Conservation (phyloP, 1,139 yeast genomes). For the Yamadazyma atmosphaerica region DNA sequence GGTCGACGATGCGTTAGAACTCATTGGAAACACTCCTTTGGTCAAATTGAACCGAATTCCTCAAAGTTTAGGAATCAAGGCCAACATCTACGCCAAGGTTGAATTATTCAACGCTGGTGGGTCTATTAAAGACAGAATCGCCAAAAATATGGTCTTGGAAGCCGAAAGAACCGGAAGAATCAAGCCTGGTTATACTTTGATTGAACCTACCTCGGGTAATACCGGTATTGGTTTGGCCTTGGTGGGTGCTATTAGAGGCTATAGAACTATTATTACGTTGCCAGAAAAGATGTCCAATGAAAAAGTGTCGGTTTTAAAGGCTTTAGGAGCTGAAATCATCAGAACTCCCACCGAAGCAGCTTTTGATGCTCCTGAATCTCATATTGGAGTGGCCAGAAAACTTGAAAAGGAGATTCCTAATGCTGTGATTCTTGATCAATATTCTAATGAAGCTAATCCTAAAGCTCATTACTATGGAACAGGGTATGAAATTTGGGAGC, state of each 20-base stretch:
- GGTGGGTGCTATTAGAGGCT: constrained; percentile 84
- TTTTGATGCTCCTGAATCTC: constrained; percentile 91
- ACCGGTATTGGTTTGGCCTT: constrained; percentile 89
- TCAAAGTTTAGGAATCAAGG: constrained; percentile 73
- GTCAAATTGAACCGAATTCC: constrained; percentile 76
- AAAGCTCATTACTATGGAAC: constrained; percentile 84
- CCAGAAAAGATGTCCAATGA: constrained; percentile 95
- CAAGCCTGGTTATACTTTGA: constrained; percentile 82
- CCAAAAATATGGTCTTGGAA: constrained; percentile 71
- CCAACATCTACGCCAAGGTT: constrained; percentile 55
- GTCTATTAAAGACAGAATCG: constrained; percentile 67
- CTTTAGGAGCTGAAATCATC: constrained; percentile 87
- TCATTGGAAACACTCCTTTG: constrained; percentile 84
- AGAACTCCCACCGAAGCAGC: constrained; percentile 94
- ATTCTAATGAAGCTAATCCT: constrained; percentile 77
- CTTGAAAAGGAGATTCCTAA: constrained; percentile 84
- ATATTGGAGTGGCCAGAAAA: constrained; percentile 83
- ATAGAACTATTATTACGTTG: constrained; percentile 82
- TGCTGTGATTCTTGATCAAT: constrained; percentile 84
- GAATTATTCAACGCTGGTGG: constrained; percentile 73
- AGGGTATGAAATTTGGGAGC: constrained; percentile 85
- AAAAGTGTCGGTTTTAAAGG: constrained; percentile 84
- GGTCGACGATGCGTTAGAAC: constrained; percentile 51
- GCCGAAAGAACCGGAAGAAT: constrained; percentile 80
- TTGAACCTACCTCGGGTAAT: constrained; percentile 89